Evolutionary conservation across 1,284 basidiomycete genomes (phyloP).

Genomic region (Schizophyllum commune): DNA sequence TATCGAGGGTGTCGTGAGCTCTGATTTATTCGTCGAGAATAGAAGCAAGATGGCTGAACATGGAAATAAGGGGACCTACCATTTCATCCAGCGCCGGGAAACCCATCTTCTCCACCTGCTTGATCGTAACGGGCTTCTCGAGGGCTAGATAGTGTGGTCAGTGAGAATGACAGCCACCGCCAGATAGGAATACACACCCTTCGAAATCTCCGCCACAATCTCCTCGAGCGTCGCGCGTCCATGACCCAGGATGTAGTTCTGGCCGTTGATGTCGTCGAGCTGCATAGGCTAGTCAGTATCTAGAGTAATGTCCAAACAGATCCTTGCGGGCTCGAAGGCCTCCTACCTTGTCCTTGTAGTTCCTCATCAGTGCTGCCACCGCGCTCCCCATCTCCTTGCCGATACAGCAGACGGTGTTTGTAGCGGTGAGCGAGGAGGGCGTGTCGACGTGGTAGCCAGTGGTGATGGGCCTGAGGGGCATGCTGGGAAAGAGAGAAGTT

Average conservation of each 20-base stretch:
- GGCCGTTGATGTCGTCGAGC: neutral
- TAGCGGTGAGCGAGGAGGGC: slow-evolving; percentile 13
- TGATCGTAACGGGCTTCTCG: slow-evolving; percentile 20
- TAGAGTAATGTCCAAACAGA: no score
- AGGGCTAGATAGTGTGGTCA: slow-evolving; percentile 11
- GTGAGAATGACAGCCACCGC: neutral
- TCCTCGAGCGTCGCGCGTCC: neutral
- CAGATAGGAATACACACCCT: neutral
- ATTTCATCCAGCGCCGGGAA: slow-evolving; percentile 21
- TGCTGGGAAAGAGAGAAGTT: neutral
- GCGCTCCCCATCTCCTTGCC: slow-evolving; percentile 20
- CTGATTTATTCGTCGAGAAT: no score
- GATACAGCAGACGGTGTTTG: slow-evolving; percentile 15
- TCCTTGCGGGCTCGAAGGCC: no score
- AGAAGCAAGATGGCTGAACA: no score
- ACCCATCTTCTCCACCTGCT: slow-evolving; percentile 7
- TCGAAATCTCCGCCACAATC: neutral
- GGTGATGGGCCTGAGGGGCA: slow-evolving; percentile 6
- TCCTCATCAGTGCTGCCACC: slow-evolving; percentile 21
- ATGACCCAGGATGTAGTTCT: neutral
- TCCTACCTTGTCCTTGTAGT: slow-evolving; percentile 1
- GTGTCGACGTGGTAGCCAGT: slow-evolving; percentile 14
- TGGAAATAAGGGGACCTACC: no score
- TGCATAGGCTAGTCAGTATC: no score
- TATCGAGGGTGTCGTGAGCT: neutral